Percentiles rank a stretch among this genome's conserved stretches.
Conservation (phyloP, 179 eudicot species). For the Vitellaria paradoxa region DNA sequence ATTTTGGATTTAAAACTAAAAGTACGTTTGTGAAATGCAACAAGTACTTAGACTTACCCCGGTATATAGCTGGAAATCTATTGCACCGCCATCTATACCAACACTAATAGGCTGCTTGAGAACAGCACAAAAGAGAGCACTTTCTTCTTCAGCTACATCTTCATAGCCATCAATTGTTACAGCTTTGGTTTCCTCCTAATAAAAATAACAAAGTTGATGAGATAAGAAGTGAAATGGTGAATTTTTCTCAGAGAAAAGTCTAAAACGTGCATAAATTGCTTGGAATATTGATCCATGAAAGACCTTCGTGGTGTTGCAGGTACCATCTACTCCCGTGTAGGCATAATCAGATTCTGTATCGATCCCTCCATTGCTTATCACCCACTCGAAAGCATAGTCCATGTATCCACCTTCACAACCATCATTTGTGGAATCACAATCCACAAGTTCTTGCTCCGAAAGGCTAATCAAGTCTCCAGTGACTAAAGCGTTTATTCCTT, state of each 20-base stretch:
- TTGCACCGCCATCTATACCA: conserved; percentile 58
- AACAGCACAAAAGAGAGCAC: conserved; percentile 60
- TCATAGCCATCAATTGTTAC: conserved; percentile 61
- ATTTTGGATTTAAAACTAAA: not conserved
- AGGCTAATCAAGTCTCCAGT: conserved; percentile 54
- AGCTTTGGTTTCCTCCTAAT: conserved; percentile 38
- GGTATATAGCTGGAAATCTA: conserved; percentile 70
- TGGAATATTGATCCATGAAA: not conserved
- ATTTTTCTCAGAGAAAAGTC: not conserved
- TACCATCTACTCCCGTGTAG: conserved; percentile 42
- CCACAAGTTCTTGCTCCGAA: conserved; percentile 58
- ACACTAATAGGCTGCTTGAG: conserved; percentile 68
- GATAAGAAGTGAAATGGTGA: not conserved
- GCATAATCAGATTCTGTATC: conserved; percentile 53
- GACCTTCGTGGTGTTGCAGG: conserved; percentile 48
- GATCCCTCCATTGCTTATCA: conserved; percentile 55
- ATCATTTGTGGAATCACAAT: conserved; percentile 44
- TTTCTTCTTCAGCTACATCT: conserved; percentile 55
- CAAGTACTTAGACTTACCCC: conserved; percentile 35
- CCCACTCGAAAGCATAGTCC: conserved; percentile 68
- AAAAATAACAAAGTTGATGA: conserved; percentile 5
- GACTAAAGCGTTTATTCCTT: conserved; percentile 51
- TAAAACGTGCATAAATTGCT: not conserved
- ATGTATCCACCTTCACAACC: conserved; percentile 67
- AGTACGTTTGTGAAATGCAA: not conserved